Evolutionary conservation across 345 rosid genomes (phyloP).

Genomic region (Gossypium mustelinum): DNA sequence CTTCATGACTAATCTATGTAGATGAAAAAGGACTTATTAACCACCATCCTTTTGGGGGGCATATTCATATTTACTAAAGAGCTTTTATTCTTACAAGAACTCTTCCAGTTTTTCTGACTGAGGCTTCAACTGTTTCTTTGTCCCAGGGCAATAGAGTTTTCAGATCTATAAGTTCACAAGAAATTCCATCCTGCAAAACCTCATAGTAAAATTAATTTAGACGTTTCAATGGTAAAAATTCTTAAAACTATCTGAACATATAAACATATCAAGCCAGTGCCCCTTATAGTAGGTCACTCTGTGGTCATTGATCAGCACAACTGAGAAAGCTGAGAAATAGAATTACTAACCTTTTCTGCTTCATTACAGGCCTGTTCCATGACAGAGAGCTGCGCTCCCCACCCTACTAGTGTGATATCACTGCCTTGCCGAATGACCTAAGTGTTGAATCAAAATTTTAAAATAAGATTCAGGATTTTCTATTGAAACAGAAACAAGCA

Average conservation of each 20-base stretch:
- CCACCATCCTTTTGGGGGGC: background rate
- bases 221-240: background rate
- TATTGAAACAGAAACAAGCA: background rate
- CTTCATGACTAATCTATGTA: slow-evolving; percentile 84
- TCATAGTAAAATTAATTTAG: background rate
- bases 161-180: slow-evolving; percentile 84
- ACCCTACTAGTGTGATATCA: slow-evolving; percentile 86
- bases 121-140: slow-evolving; percentile 81
- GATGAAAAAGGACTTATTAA: slow-evolving; percentile 1
- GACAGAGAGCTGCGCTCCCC: slow-evolving; percentile 89
- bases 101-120: slow-evolving; percentile 80
- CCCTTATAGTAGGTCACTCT: background rate
- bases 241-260: background rate
- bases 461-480: slow-evolving; percentile 1
- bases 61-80: background rate
- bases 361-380: slow-evolving; percentile 85
- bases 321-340: background rate
- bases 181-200: slow-evolving; percentile 70
- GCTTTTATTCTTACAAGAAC: slow-evolving; percentile 52
- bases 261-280: background rate
- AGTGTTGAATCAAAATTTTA: slow-evolving; percentile 18
- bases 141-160: slow-evolving; percentile 84
- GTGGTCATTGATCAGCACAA: background rate
- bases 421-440: slow-evolving; percentile 82
- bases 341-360: slow-evolving; percentile 54